Evolutionary conservation across 1,284 basidiomycete genomes (phyloP).

Genomic region (Psilocybe mexicana): DNA sequence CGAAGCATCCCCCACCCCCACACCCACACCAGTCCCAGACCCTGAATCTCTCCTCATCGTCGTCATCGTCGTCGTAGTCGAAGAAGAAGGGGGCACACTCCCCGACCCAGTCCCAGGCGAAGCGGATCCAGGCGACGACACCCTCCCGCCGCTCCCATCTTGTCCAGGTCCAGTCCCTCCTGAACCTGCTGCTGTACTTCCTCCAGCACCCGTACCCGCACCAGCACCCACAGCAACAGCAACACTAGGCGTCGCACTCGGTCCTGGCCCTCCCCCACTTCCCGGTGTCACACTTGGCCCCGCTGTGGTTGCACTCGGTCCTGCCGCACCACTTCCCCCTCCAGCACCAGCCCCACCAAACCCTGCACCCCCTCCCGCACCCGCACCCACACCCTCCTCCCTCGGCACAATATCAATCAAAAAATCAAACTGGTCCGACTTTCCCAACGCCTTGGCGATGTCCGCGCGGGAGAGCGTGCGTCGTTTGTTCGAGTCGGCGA

Average conservation of each 20-base stretch:
- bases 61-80: too few species aligned
- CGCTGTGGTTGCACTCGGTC: not conserved
- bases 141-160: too few species aligned
- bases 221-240: too few species aligned
- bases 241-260: too few species aligned
- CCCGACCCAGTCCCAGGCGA: too few species aligned
- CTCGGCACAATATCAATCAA: slow-evolving; percentile 90
- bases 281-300: too few species aligned
- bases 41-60: not conserved
- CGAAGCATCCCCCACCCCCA: not conserved
- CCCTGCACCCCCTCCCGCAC: slow-evolving; percentile 13
- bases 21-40: not conserved
- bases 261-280: too few species aligned
- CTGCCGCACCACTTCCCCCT: not conserved
- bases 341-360: not conserved
- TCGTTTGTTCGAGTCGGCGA: slow-evolving; percentile 91
- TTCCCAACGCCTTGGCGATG: slow-evolving; percentile 86
- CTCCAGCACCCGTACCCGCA: too few species aligned
- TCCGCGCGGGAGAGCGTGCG: slow-evolving; percentile 89
- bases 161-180: too few species aligned
- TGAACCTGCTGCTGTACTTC: too few species aligned
- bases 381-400: slow-evolving; percentile 56
- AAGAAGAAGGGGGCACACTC: not conserved
- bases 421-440: slow-evolving; percentile 93
- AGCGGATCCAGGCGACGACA: too few species aligned